These are phyloP conservation scores for Penicillium sp. DNA, from an alignment of 2,329 filamentous ascomycete species.

Conservation along the genomic window DNA sequence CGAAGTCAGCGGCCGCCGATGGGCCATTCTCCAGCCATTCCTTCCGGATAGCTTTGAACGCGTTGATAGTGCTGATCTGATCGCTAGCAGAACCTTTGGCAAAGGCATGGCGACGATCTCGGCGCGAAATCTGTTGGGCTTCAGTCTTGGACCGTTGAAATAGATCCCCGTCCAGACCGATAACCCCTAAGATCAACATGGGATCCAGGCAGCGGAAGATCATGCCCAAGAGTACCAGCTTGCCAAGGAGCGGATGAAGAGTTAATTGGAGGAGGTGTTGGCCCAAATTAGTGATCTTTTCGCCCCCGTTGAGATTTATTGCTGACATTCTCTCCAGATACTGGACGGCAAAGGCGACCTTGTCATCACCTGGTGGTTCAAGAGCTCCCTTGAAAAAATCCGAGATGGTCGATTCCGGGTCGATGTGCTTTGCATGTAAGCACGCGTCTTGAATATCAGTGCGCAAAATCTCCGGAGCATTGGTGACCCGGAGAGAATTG, in stretches of 20 bases:
- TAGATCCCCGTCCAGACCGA: constrained; percentile 33
- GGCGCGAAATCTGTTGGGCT: constrained; percentile 23
- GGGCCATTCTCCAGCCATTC: constrained; percentile 31
- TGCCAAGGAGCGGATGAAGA: constrained; percentile 47
- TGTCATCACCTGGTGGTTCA: constrained; percentile 42
- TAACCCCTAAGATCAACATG: constrained; percentile 46
- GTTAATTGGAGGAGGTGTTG: constrained; percentile 44
- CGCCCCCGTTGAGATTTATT: constrained; percentile 37
- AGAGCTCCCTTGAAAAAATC: constrained; percentile 46
- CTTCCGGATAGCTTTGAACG: constrained; percentile 41
- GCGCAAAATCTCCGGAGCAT: constrained; percentile 43
- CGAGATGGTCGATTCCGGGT: constrained; percentile 39
- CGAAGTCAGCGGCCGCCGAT: constrained; percentile 31
- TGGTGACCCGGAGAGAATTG: constrained; percentile 33
- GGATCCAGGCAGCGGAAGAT: constrained; percentile 54
- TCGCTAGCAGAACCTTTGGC: constrained; percentile 43
- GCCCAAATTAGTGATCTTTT: constrained; percentile 48
- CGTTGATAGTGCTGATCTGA: constrained; percentile 47
- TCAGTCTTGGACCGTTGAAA: constrained; percentile 31
- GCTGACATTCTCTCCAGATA: constrained; percentile 39
- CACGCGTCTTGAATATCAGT: constrained; percentile 47
- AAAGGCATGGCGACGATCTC: constrained; percentile 30
- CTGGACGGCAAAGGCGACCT: constrained; percentile 39
- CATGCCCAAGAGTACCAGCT: constrained; percentile 52
- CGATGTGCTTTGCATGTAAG: constrained; percentile 44